Base-by-base conservation (phyloP, 176 grass and related monocot genomes). In the Cenchrus fungigraminus region DNA sequence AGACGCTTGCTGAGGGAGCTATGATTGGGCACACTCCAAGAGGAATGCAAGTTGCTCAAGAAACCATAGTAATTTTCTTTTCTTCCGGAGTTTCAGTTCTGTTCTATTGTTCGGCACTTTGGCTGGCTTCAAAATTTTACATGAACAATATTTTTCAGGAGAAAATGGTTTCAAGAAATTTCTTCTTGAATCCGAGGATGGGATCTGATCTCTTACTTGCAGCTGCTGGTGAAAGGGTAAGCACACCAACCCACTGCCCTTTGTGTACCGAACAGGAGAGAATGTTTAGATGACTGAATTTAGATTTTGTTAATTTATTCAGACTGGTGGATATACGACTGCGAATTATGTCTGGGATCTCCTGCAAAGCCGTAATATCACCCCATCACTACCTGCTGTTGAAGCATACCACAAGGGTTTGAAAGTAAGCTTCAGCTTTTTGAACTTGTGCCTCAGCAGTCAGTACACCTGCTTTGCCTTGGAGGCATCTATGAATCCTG, bases 21-120 rank as follows among this genome's bases (percentile, higher is more conserved):
- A 98, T 96, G 97, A 75, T 95, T 91, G 96, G 91, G 68, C 59
- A 98, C 80, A 95, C 97, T 50, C 84, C 79, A 81, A 94, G 84
- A 89, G 97, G 97, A 83, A 96, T 98, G 93, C 93, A 98, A 89
- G 74, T 98, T 92, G 97, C 97, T 92, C 97, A 92, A 90, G 92
- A 90, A 85, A 87, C 70, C 82, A 61, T 96, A 74, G 97, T 96
- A 96, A 80, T 87, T 83, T 32, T 63, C 72, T 86, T 84, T 17
- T 17, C 62, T 82, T 86, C 19, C n/a, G 2, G 3, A 13, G 15
- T 79, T 86, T 79, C 12, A 54, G 44, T 71, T 94, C 88, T 77
- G 7, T 70, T 25, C 43, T 51, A 57, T 76, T 64, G 34, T 46
- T 73, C 59, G 17, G 60, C 58, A 68, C 34, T 46, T 73, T 65